These are phyloP conservation scores for Fusarium torulosum DNA, from an alignment of 2,329 filamentous ascomycete genomes.

Conservation along the genomic window DNA sequence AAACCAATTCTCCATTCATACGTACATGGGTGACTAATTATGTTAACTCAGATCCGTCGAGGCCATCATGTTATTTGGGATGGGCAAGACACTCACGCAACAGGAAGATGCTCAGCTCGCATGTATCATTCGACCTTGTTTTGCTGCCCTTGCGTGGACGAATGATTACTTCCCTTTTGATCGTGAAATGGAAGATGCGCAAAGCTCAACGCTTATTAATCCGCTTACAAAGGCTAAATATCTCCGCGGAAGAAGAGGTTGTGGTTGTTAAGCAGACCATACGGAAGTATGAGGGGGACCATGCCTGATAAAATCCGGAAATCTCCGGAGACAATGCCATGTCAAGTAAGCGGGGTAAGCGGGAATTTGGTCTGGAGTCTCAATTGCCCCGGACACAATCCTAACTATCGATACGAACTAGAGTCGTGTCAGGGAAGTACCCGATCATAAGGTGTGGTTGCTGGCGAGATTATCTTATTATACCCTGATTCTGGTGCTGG, in stretches of 20 bases:
- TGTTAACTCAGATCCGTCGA: background rate
- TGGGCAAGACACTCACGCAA: background rate
- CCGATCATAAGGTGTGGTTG: no score
- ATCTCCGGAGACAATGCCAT: background rate
- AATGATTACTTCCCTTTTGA: slow-evolving; percentile 4
- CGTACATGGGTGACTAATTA: background rate
- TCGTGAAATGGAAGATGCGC: background rate
- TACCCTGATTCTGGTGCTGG: background rate
- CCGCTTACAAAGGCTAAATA: background rate
- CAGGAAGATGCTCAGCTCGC: background rate
- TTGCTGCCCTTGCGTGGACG: background rate
- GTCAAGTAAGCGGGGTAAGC: background rate
- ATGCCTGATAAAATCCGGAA: background rate
- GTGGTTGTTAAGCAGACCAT: background rate
- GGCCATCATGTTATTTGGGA: background rate
- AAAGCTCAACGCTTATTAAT: background rate
- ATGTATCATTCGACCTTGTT: background rate
- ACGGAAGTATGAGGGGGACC: background rate
- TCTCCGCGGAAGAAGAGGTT: background rate
- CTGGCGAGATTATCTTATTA: no score
- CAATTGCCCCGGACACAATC: slow-evolving; percentile 1
- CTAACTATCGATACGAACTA: background rate
- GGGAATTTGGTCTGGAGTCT: background rate
- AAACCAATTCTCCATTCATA: background rate
- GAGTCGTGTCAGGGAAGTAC: background rate